Evolutionary conservation across 768 basidiomycete genomes (phyloP).

Genomic region (Amanita muscaria): DNA sequence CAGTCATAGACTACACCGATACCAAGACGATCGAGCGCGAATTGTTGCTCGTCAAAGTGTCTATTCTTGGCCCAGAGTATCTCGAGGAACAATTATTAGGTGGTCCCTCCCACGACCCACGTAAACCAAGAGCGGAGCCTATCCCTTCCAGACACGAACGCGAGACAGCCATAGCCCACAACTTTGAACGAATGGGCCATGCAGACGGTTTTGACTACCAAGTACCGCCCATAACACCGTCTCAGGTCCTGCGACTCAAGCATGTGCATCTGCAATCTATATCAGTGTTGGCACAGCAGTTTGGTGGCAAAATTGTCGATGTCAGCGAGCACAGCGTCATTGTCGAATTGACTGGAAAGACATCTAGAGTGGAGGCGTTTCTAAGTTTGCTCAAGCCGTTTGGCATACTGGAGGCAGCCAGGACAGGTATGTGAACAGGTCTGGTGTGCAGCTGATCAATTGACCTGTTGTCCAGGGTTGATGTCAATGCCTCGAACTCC

Average conservation of each 20-base stretch:
- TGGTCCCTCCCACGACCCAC: slow-evolving; percentile 76
- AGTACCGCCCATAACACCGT: slow-evolving; percentile 50
- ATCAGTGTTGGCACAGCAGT: slow-evolving; percentile 74
- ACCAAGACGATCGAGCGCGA: slow-evolving; percentile 89
- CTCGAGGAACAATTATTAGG: slow-evolving; percentile 85
- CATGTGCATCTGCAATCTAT: slow-evolving; percentile 89
- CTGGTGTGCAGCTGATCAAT: neutral
- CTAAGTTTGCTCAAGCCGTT: slow-evolving; percentile 86
- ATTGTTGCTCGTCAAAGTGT: slow-evolving; percentile 90
- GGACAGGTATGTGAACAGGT: slow-evolving; percentile 60
- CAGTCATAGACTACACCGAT: slow-evolving; percentile 94
- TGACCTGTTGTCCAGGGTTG: slow-evolving; percentile 42
- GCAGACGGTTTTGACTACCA: slow-evolving; percentile 24
- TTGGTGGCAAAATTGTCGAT: slow-evolving; percentile 89
- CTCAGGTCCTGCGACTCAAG: slow-evolving; percentile 81
- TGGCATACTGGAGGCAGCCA: slow-evolving; percentile 89
- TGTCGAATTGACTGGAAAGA: slow-evolving; percentile 92
- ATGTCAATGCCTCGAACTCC: slow-evolving; percentile 99
- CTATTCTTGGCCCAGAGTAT: slow-evolving; percentile 95
- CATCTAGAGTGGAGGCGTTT: slow-evolving; percentile 86
- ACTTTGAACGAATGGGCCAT: slow-evolving; percentile 59
- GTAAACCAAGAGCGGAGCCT: slow-evolving; percentile 28
- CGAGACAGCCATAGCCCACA: slow-evolving; percentile 64
- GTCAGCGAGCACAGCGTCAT: slow-evolving; percentile 93
- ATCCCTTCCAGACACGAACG: slow-evolving; percentile 51